A percentile compares a stretch with the other conserved stretches of the same genome.
These are phyloP conservation scores for Psilocybe tampanensis DNA, from an alignment of 768 basidiomycete species.

Conservation along the genomic window DNA sequence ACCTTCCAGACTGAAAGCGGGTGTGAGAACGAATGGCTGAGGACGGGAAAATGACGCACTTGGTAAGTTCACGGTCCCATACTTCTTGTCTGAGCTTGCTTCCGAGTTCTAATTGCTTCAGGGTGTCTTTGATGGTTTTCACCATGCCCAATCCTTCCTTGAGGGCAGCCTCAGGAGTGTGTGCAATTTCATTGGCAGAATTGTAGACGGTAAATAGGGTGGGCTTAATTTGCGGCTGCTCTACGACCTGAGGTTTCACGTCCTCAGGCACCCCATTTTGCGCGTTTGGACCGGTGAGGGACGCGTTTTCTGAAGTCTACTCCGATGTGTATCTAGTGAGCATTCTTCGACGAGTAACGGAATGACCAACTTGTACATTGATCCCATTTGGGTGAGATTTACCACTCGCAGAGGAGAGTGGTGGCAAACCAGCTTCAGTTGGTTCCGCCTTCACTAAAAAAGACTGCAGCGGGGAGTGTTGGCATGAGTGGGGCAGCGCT, in stretches of 20 bases:
- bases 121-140: constrained; percentile 42
- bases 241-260: background rate
- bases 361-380: background rate
- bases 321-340: background rate
- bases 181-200: constrained; percentile 44
- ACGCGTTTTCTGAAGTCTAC: no score
- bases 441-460: constrained; percentile 31
- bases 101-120: constrained; percentile 50
- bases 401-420: background rate
- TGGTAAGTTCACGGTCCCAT: constrained; percentile 56
- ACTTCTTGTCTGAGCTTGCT: constrained; percentile 60
- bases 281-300: no score
- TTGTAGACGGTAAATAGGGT: constrained; percentile 36
- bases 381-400: background rate
- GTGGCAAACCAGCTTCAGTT: constrained; percentile 17
- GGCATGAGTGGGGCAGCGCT: background rate
- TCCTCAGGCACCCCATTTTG: no score
- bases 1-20: constrained; percentile 40
- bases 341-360: no score
- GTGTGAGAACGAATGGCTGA: background rate
- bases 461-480: background rate
- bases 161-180: constrained; percentile 51
- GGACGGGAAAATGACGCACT: constrained; percentile 31
- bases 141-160: constrained; percentile 57
- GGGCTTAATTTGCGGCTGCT: background rate